Base-by-base conservation (phyloP, 805 yeast genomes). In the Pichia exigua region DNA sequence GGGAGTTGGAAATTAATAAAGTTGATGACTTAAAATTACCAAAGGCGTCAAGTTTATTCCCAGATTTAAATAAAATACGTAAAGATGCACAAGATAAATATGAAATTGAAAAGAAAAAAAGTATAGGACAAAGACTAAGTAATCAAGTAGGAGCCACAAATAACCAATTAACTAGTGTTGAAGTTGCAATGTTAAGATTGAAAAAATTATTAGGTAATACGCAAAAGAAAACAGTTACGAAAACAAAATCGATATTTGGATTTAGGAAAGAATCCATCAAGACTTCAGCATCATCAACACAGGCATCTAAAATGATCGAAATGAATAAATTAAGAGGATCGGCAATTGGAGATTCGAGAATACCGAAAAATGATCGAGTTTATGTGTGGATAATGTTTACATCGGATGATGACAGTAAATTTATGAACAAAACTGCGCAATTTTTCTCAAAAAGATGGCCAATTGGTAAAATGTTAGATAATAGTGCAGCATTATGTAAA, bases 391-490 rank as follows among this genome's bases (percentile, higher is more conserved):
- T 74, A 24, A 62, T 72, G 35, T 73, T 72, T 52, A 63, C 78
- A 20, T 65, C 73, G 28, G 66, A 65, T 48, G 68, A 52, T 46
- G 46, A 46, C 8, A 24, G 30, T 2, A 44, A 48, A n/a, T 40
- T 53, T 12, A 40, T 53, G 8, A 38, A 26, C 18, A 49, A 30
- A 39, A 44, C 44, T 9, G 56, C 75, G 1, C 59, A 79, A 20
- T 82, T 61, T 61, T 73, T 81, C 15, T 78, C 79, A 18, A 76
- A 73, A 51, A 65, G 72, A 28, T 81, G 85, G 85, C 78, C 82
- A 0, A 74, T 80, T 32, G 87, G 87, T 1, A 65, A 81, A 50
- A 74, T 79, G 18, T 61, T 82, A 35, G 87, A 82, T 61, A 70
- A 73, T 24, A 71, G 77, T 8, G 75, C 84, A 10, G 75, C 73